Conservation (phyloP, 2,329 filamentous ascomycete genomes). For the Colletotrichum sp. region DNA sequence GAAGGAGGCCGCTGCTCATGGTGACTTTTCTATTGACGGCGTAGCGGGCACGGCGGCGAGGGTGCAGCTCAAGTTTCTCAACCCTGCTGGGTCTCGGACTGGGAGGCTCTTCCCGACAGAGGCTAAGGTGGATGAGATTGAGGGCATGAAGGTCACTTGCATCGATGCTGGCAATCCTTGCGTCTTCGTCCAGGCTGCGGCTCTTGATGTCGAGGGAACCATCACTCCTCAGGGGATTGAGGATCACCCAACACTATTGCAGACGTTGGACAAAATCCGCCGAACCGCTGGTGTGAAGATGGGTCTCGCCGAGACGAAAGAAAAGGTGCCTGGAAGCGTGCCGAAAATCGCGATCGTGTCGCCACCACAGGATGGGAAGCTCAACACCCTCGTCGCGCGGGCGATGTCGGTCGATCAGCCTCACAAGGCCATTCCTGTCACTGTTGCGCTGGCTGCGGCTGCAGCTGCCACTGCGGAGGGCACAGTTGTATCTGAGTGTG, state of each 20-base stretch:
- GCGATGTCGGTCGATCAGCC: conserved; percentile 61
- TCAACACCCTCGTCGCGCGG: conserved; percentile 37
- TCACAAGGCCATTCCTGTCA: conserved; percentile 61
- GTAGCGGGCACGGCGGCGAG: conserved; percentile 63
- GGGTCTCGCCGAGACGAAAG: conserved; percentile 54
- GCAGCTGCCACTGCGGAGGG: conserved; percentile 50
- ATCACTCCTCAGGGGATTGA: conserved; percentile 61
- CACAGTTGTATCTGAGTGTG: conserved; percentile 38
- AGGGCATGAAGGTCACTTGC: conserved; percentile 56
- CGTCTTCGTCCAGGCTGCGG: conserved; percentile 62
- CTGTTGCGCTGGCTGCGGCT: conserved; percentile 54
- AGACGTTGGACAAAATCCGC: conserved; percentile 60
- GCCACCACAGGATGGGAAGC: conserved; percentile 37
- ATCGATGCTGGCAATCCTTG: conserved; percentile 70
- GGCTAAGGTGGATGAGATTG: conserved; percentile 54
- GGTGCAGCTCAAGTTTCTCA: conserved; percentile 65
- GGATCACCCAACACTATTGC: conserved; percentile 44
- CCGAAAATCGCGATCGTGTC: conserved; percentile 68
- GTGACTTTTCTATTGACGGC: conserved; percentile 67
- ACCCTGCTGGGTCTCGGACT: conserved; percentile 69
- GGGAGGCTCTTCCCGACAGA: conserved; percentile 66
- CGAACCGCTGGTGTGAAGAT: conserved; percentile 62
- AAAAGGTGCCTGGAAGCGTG: conserved; percentile 55
- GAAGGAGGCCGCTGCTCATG: conserved; percentile 50
- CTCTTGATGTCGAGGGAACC: conserved; percentile 53